phyloP scores from a whole-genome alignment of 2,329 filamentous ascomycete species.

The Rachicladosporium sp. region DNA sequence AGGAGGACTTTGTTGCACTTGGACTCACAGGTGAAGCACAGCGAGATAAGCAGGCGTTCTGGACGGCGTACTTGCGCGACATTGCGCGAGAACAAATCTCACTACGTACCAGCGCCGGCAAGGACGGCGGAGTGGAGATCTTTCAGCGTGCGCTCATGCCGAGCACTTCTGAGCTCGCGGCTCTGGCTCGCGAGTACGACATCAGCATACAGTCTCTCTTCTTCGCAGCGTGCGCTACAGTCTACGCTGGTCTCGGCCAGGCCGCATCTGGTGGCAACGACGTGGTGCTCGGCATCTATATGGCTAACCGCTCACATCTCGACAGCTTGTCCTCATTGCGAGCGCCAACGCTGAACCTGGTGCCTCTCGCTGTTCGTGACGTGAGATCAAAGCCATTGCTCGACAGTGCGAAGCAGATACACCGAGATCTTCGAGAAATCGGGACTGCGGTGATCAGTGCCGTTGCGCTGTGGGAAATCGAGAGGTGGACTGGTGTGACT shows the following conservation, averaged over 20 bases:
- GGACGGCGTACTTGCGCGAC: slow-evolving; percentile 35
- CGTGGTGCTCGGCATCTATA: slow-evolving; percentile 64
- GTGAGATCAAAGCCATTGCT: slow-evolving; percentile 26
- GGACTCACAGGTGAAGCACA: slow-evolving; percentile 8
- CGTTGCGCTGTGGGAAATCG: slow-evolving; percentile 58
- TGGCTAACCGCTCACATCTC: slow-evolving; percentile 58
- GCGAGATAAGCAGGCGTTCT: slow-evolving; percentile 32
- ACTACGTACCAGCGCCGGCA: slow-evolving; percentile 7
- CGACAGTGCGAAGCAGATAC: slow-evolving; percentile 48
- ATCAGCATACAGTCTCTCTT: slow-evolving; percentile 63
- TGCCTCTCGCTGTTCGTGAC: slow-evolving; percentile 52
- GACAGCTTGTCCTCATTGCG: slow-evolving; percentile 38
- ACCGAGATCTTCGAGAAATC: slow-evolving; percentile 55
- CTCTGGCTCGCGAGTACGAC: slow-evolving; percentile 37
- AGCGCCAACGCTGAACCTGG: slow-evolving; percentile 66
- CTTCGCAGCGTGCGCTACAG: slow-evolving; percentile 56
- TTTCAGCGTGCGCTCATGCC: slow-evolving; percentile 40
- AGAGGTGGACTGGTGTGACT: slow-evolving; percentile 58
- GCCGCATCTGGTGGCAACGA: slow-evolving; percentile 18
- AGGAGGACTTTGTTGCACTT: slow-evolving; percentile 32
- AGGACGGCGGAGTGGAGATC: slow-evolving; percentile 25
- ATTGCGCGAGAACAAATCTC: slow-evolving; percentile 10
- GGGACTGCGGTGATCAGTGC: slow-evolving; percentile 41
- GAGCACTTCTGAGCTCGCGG: slow-evolving; percentile 30
- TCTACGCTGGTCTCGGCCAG: slow-evolving; percentile 26